Percentiles rank a stretch among this genome's conserved stretches.
Evolutionary conservation across 2,329 filamentous ascomycete species (phyloP).

Genomic region (Aspergillus sp.): DNA sequence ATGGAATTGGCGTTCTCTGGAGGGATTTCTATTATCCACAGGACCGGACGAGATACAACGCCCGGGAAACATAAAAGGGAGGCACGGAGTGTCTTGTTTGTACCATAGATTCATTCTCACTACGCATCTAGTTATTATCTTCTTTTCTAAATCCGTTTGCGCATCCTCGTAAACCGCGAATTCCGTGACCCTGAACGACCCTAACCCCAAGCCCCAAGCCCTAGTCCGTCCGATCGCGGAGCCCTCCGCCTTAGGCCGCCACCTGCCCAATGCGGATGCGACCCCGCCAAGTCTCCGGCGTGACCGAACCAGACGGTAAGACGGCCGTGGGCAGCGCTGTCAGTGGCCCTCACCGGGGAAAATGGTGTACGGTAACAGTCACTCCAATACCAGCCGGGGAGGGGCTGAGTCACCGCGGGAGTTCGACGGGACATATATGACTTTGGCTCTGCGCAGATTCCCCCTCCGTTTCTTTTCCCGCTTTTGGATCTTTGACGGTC

Average conservation of each 20-base stretch:
- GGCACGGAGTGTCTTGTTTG: neutral
- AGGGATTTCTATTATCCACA: neutral
- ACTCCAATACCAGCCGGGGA: neutral
- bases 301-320: slow-evolving; percentile 5
- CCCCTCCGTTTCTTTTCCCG: slow-evolving; percentile 23
- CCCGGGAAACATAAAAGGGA: neutral
- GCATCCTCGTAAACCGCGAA: neutral
- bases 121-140: neutral
- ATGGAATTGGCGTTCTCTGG: neutral
- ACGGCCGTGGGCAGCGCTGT: neutral
- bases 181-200: slow-evolving; percentile 14
- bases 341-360: neutral
- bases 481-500: slow-evolving; percentile 29
- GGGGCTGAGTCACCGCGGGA: neutral
- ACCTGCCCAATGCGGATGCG: slow-evolving; percentile 14
- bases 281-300: slow-evolving; percentile 11
- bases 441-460: slow-evolving; percentile 12
- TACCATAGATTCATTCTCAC: neutral
- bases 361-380: neutral
- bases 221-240: slow-evolving; percentile 21
- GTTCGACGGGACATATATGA: slow-evolving; percentile 15
- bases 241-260: slow-evolving; percentile 12
- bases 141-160: neutral
- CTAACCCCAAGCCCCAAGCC: slow-evolving; percentile 23
- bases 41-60: neutral